phyloP scores from a whole-genome alignment of 2,329 filamentous ascomycete species.

The Arthrobotrys entomopaga region DNA sequence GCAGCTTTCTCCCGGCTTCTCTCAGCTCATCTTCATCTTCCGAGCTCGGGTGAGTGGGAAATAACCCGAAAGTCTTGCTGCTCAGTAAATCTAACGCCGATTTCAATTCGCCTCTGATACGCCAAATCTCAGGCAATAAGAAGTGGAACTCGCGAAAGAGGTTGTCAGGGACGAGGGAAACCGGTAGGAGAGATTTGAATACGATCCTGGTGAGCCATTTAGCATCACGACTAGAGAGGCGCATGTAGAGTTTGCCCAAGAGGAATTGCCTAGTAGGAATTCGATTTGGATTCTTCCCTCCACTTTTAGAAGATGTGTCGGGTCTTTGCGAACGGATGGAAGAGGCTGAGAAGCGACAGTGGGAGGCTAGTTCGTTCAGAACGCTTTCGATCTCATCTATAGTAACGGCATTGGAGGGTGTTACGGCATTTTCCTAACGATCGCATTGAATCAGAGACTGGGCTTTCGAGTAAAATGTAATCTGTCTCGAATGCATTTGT shows the following conservation, averaged over 20 bases:
- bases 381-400: slow-evolving; percentile 57
- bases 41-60: slow-evolving; percentile 40
- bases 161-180: slow-evolving; percentile 51
- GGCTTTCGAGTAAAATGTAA: neutral
- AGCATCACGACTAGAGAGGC: slow-evolving; percentile 56
- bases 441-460: slow-evolving; percentile 9
- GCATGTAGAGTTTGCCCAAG: slow-evolving; percentile 53
- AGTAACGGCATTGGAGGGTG: slow-evolving; percentile 43
- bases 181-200: slow-evolving; percentile 56
- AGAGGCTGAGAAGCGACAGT: slow-evolving; percentile 56
- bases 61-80: slow-evolving; percentile 45
- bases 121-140: slow-evolving; percentile 57
- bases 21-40: slow-evolving; percentile 30
- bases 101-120: slow-evolving; percentile 56
- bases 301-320: neutral
- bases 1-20: slow-evolving; percentile 34
- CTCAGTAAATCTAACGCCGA: slow-evolving; percentile 51
- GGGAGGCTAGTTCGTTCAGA: slow-evolving; percentile 56
- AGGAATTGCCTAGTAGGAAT: slow-evolving; percentile 41
- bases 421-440: slow-evolving; percentile 47
- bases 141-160: slow-evolving; percentile 55
- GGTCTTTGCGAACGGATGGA: slow-evolving; percentile 20
- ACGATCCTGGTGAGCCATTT: slow-evolving; percentile 58
- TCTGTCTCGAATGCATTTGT: neutral
- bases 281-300: neutral